Evolutionary conservation across 2,329 filamentous ascomycete genomes (phyloP).

Genomic region (Ophiocordyceps robertsii): DNA sequence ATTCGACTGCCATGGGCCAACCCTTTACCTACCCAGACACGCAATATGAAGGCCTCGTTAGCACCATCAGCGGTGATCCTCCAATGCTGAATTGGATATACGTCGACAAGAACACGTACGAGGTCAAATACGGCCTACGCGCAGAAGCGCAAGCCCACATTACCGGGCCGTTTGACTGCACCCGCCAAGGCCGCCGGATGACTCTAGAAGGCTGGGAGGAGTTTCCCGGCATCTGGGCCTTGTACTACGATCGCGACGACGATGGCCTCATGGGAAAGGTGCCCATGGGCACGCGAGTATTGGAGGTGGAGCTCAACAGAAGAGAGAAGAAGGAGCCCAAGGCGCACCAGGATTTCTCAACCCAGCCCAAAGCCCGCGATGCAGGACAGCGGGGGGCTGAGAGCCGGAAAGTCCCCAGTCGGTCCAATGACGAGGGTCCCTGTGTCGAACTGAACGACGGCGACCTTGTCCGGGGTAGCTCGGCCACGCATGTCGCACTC

Average conservation of each 20-base stretch:
- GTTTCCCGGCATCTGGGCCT: slow-evolving; percentile 30
- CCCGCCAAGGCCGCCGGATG: slow-evolving; percentile 35
- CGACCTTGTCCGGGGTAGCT: too few relatives aligned
- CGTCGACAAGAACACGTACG: slow-evolving; percentile 29
- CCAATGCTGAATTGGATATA: slow-evolving; percentile 38
- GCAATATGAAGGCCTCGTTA: slow-evolving; percentile 26
- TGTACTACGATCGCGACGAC: slow-evolving; percentile 34
- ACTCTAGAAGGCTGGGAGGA: slow-evolving; percentile 36
- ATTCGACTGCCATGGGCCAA: slow-evolving; percentile 25
- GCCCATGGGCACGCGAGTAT: slow-evolving; percentile 19
- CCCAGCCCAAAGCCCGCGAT: too few relatives aligned
- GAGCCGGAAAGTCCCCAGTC: too few relatives aligned
- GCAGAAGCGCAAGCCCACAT: slow-evolving; percentile 26
- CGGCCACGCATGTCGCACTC: too few relatives aligned
- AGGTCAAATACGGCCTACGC: slow-evolving; percentile 31
- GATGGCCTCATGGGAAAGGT: slow-evolving; percentile 27
- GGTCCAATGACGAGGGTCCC: too few relatives aligned
- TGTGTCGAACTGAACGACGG: too few relatives aligned
- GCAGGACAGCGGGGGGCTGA: too few relatives aligned
- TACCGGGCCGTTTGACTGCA: slow-evolving; percentile 37
- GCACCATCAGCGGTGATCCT: slow-evolving; percentile 33
- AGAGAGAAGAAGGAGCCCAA: slow-evolving; percentile 31
- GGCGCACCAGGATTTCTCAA: too few relatives aligned
- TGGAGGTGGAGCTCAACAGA: slow-evolving; percentile 41
- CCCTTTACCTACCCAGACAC: slow-evolving; percentile 39